These are phyloP conservation scores for Syncephalastrum contaminatum DNA, from an alignment of 371 early-diverging fungal genomes.

Conservation along the genomic window DNA sequence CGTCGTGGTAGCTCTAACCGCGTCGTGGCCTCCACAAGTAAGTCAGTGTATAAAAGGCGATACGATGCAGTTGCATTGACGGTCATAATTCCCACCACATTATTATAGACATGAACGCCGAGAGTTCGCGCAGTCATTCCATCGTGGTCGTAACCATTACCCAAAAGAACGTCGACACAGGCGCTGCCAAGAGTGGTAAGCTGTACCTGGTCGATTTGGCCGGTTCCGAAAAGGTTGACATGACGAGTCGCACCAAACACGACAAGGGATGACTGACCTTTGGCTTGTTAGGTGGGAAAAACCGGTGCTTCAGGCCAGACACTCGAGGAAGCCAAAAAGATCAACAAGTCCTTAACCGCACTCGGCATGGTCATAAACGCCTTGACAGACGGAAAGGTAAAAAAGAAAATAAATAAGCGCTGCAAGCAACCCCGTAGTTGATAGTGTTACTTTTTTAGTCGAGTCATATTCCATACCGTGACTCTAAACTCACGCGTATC, in stretches of 20 bases:
- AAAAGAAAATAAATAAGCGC: neutral
- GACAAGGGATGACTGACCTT: neutral
- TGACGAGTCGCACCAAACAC: neutral
- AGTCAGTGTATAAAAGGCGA: constrained; percentile 11
- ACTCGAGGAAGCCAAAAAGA: constrained; percentile 99
- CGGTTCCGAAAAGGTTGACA: constrained; percentile 93
- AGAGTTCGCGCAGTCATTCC: constrained; percentile 95
- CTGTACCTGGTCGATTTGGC: constrained; percentile 99
- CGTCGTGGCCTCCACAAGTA: constrained; percentile 91
- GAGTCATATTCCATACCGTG: constrained; percentile 97
- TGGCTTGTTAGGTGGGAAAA: constrained; percentile 69
- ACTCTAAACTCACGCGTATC: constrained; percentile 97
- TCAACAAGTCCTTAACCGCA: constrained; percentile 98
- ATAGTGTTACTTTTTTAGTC: constrained; percentile 52
- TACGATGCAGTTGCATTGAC: neutral
- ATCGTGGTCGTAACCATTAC: constrained; percentile 95
- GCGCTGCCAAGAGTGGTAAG: constrained; percentile 86
- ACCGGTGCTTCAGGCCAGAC: constrained; percentile 99
- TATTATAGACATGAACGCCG: constrained; percentile 92
- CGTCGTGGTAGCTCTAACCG: constrained; percentile 86
- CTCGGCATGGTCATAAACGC: constrained; percentile 99
- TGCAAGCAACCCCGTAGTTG: neutral
- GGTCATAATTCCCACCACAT: neutral
- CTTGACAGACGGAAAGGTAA: constrained; percentile 86
- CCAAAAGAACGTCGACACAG: constrained; percentile 90